Conservation (phyloP, 768 basidiomycete genomes). For the Tulasnella sp. region DNA sequence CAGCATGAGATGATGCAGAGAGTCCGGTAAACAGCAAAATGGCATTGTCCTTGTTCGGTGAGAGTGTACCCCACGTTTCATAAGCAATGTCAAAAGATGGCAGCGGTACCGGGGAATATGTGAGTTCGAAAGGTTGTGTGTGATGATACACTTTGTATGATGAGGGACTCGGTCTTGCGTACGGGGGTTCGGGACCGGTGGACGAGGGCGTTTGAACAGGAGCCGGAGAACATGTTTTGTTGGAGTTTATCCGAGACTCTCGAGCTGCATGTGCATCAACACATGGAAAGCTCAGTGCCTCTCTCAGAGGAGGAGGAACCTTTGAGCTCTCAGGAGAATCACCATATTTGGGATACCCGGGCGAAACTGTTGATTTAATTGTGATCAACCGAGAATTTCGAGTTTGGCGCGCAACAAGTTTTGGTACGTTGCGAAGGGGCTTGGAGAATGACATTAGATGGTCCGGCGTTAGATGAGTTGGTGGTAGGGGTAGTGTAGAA, state of each 20-base stretch:
- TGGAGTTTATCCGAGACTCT: conserved; percentile 40
- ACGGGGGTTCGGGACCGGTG: conserved; percentile 69
- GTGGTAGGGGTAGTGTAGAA: too few species aligned
- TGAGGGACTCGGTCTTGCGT: conserved; percentile 62
- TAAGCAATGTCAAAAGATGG: conserved; percentile 80
- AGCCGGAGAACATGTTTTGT: conserved; percentile 21
- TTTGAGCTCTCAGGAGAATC: too few species aligned
- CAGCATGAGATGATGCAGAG: conserved; percentile 90
- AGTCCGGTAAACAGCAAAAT: conserved; percentile 94
- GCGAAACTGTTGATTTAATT: too few species aligned
- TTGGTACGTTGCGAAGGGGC: too few species aligned
- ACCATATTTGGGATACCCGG: too few species aligned
- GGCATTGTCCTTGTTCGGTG: conserved; percentile 63
- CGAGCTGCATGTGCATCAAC: conserved; percentile 70
- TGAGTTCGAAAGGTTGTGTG: conserved; percentile 45
- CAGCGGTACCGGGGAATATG: conserved; percentile 42
- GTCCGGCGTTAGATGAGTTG: too few species aligned
- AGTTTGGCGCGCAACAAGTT: too few species aligned
- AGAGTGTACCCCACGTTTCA: conserved; percentile 94
- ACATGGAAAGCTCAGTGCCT: conserved; percentile 66
- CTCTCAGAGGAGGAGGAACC: too few species aligned
- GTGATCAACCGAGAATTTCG: too few species aligned
- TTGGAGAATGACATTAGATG: too few species aligned
- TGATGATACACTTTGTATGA: conserved; percentile 63
- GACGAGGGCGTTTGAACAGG: conserved; percentile 24